Percentiles rank a stretch among this genome's conserved stretches.
Conservation (phyloP, 345 rosid genomes). For the Boechera divaricarpa region DNA sequence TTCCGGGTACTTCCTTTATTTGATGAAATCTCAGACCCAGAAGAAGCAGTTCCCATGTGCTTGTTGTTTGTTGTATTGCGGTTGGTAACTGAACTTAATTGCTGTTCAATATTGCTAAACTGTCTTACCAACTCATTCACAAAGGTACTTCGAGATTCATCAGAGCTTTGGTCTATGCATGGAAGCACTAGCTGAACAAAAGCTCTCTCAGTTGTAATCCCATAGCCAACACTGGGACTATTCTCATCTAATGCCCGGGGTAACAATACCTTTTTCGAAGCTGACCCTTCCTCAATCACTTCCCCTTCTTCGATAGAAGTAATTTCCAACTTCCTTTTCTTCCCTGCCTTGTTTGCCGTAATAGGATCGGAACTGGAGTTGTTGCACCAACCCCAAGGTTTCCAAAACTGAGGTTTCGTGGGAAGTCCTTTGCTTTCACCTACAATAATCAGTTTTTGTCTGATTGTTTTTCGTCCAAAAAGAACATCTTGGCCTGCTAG, state of each 20-base stretch:
- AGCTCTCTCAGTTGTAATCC: constrained; percentile 78
- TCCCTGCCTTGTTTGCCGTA: constrained; percentile 55
- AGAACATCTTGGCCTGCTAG: constrained; percentile 90
- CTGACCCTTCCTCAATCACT: constrained; percentile 75
- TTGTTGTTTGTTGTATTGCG: constrained; percentile 64
- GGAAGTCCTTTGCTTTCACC: constrained; percentile 83
- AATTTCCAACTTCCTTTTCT: constrained; percentile 63
- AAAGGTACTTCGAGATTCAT: constrained; percentile 80
- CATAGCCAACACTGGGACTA: constrained; percentile 49
- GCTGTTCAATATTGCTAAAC: constrained; percentile 82
- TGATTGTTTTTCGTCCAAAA: constrained; percentile 85
- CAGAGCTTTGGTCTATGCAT: constrained; percentile 96
- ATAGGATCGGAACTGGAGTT: constrained; percentile 50
- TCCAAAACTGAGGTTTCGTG: constrained; percentile 75
- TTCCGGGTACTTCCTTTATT: constrained; percentile 73
- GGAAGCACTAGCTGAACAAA: constrained; percentile 88
- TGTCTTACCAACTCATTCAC: constrained; percentile 95
- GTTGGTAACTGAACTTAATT: constrained; percentile 62
- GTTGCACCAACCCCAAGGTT: constrained; percentile 96
- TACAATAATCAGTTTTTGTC: constrained; percentile 77
- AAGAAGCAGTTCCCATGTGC: constrained; percentile 63
- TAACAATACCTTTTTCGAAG: constrained; percentile 55
- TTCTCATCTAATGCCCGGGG: constrained; percentile 54
- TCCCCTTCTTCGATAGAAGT: constrained; percentile 92
- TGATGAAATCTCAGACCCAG: constrained; percentile 72